phyloP scores from a whole-genome alignment of 2,329 filamentous ascomycete species.

The Sarocladium kiliense region DNA sequence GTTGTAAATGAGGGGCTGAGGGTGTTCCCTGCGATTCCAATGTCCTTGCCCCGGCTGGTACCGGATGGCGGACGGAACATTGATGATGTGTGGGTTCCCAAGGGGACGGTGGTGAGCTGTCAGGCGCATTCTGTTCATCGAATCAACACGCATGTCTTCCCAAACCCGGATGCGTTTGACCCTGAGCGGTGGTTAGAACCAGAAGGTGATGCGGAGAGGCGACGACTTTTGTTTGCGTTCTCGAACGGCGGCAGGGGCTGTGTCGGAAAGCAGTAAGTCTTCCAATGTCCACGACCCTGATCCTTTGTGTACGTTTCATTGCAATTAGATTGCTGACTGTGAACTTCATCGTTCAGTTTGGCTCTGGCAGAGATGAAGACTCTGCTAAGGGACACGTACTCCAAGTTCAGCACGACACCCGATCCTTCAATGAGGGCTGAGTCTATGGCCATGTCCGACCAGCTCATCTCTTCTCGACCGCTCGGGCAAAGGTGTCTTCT shows the following conservation, averaged over 20 bases:
- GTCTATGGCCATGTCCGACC: constrained; percentile 61
- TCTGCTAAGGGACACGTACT: constrained; percentile 58
- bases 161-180: constrained; percentile 69
- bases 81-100: constrained; percentile 49
- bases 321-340: neutral
- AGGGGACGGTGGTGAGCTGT: constrained; percentile 51
- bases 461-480: constrained; percentile 62
- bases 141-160: constrained; percentile 63
- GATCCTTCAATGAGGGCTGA: constrained; percentile 48
- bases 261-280: constrained; percentile 60
- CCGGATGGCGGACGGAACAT: constrained; percentile 49
- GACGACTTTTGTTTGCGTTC: constrained; percentile 60
- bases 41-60: constrained; percentile 59
- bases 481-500: constrained; percentile 54
- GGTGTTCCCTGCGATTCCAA: constrained; percentile 60
- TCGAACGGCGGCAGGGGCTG: constrained; percentile 61
- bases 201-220: constrained; percentile 67
- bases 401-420: constrained; percentile 48
- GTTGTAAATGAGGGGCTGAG: constrained; percentile 13
- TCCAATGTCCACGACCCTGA: neutral
- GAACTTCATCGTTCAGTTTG: constrained; percentile 28
- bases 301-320: neutral
- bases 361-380: constrained; percentile 65
- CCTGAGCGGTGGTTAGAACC: constrained; percentile 79
- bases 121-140: constrained; percentile 58